Evolutionary conservation across 306 rosid genomes (phyloP).

Genomic region (Pyrus bretschneideri): DNA sequence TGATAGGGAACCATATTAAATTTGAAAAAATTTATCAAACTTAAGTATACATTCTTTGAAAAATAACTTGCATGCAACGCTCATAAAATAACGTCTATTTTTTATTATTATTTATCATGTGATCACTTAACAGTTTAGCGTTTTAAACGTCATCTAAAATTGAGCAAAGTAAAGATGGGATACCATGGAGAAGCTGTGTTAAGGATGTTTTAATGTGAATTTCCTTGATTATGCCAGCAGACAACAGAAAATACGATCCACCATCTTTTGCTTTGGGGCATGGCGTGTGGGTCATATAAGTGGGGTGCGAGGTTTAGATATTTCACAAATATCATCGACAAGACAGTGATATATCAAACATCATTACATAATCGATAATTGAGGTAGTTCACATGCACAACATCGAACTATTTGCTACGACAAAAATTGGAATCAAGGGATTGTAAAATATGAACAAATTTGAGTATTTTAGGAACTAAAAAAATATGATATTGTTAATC

Average conservation of each 20-base stretch:
- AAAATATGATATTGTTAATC: no score
- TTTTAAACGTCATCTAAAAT: not conserved
- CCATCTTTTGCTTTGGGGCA: not conserved
- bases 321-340: not conserved
- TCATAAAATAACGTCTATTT: no score
- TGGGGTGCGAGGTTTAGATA: not conserved
- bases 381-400: not conserved
- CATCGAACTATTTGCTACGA: not conserved
- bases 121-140: rapidly evolving
- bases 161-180: not conserved
- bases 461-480: no score
- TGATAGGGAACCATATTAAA: no score
- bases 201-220: conserved; percentile 1
- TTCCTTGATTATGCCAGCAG: not conserved
- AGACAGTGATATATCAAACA: not conserved
- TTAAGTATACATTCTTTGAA: no score
- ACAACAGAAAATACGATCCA: not conserved
- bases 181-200: not conserved
- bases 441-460: no score
- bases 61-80: not conserved
- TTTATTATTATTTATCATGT: no score
- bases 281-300: not conserved
- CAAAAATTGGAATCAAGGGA: not conserved
- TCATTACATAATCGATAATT: not conserved
- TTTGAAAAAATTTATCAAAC: no score